Percentiles rank a stretch among this genome's conserved stretches.
These are phyloP conservation scores for Coemansia sp. DNA, from an alignment of 192 early-diverging fungal genomes.

Conservation along the genomic window DNA sequence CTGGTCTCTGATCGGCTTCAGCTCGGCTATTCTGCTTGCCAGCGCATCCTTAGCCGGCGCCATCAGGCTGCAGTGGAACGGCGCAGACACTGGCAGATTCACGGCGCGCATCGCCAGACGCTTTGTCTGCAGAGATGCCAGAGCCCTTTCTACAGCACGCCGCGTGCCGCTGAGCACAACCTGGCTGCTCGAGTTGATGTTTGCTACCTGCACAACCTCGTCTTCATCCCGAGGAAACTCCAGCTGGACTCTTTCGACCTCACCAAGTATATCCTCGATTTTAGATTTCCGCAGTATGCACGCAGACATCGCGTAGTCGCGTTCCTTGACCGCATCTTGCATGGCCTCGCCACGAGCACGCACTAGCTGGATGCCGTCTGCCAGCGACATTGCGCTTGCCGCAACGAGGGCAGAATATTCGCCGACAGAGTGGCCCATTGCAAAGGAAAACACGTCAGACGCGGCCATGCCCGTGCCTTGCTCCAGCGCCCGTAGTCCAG, in stretches of 20 bases:
- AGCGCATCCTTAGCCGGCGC: slow-evolving; percentile 77
- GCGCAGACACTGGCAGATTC: slow-evolving; percentile 91
- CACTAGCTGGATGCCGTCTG: slow-evolving; percentile 84
- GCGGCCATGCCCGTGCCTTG: slow-evolving; percentile 78
- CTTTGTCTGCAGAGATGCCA: slow-evolving; percentile 73
- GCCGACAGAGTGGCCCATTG: slow-evolving; percentile 90
- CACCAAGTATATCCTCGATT: slow-evolving; percentile 66
- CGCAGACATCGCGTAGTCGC: slow-evolving; percentile 85
- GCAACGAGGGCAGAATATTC: slow-evolving; percentile 85
- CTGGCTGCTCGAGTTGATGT: slow-evolving; percentile 81
- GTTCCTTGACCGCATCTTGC: slow-evolving; percentile 71
- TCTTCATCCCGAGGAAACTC: slow-evolving; percentile 28
- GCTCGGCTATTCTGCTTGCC: slow-evolving; percentile 65
- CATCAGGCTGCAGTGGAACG: slow-evolving; percentile 96
- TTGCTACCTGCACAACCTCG: slow-evolving; percentile 83
- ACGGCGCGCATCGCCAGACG: slow-evolving; percentile 85
- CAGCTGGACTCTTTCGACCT: slow-evolving; percentile 39
- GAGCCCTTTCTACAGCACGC: slow-evolving; percentile 82
- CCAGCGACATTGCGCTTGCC: slow-evolving; percentile 63
- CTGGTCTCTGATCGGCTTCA: slow-evolving; percentile 60
- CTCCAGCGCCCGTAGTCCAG: slow-evolving; percentile 81
- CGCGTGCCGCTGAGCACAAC: slow-evolving; percentile 90
- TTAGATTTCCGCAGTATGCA: slow-evolving; percentile 73
- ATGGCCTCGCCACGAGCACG: slow-evolving; percentile 85
- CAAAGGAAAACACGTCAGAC: slow-evolving; percentile 69